These are phyloP conservation scores for Cyclotella sp. DNA, from an alignment of 108 stramenopile species.

Conservation along the genomic window DNA sequence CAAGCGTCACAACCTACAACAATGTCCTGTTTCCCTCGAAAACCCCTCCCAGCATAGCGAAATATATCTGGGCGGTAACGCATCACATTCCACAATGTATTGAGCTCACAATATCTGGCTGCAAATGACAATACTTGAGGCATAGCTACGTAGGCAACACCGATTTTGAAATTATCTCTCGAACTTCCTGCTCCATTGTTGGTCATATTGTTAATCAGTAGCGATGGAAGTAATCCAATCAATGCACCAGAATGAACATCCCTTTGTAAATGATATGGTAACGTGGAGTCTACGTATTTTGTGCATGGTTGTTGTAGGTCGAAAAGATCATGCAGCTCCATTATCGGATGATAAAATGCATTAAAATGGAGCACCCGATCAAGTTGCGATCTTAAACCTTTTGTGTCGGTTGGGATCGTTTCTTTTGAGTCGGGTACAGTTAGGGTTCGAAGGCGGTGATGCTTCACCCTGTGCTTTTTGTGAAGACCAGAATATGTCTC, in stretches of 20 bases:
- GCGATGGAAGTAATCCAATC: slow-evolving; percentile 27
- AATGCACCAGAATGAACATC: slow-evolving; percentile 27
- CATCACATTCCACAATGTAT: slow-evolving; percentile 31
- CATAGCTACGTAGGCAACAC: slow-evolving; percentile 14
- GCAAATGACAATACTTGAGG: slow-evolving; percentile 22
- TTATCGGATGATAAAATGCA: slow-evolving; percentile 30
- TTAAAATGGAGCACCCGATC: slow-evolving; percentile 15
- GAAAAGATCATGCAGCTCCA: slow-evolving; percentile 15
- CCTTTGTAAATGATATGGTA: slow-evolving; percentile 27
- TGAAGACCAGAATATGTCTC: slow-evolving; percentile 2
- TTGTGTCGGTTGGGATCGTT: not conserved
- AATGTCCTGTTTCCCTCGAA: not conserved
- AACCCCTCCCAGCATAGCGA: slow-evolving; percentile 8
- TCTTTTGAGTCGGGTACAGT: slow-evolving; percentile 9
- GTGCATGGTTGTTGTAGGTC: not conserved
- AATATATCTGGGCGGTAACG: slow-evolving; percentile 35
- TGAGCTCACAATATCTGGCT: slow-evolving; percentile 8
- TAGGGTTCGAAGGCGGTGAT: slow-evolving; percentile 20
- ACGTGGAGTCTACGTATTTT: not conserved
- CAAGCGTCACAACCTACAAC: slow-evolving; percentile 2
- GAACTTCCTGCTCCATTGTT: not conserved
- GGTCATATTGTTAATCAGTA: not conserved
- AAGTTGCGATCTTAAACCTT: not conserved
- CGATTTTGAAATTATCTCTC: no score
- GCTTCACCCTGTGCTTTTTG: not conserved